Evolutionary conservation across 495 filamentous ascomycete genomes (phyloP).

Genomic region (Amorphotheca resinae): DNA sequence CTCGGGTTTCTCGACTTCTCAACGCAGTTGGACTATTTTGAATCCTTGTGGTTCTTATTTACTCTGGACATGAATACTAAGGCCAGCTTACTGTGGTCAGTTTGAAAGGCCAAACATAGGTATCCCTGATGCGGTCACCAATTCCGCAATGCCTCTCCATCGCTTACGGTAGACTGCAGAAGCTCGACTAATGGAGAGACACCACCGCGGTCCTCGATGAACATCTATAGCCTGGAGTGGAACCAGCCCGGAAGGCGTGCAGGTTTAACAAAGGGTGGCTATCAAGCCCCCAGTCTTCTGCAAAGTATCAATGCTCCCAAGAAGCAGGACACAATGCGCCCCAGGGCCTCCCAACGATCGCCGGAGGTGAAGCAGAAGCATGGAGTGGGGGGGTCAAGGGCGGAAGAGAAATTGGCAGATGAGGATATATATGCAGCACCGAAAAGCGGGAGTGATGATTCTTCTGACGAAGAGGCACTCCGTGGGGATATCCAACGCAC

Average conservation of each 20-base stretch:
- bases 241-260: neutral
- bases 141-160: neutral
- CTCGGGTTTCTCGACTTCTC: no score
- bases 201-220: no score
- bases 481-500: neutral
- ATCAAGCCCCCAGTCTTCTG: neutral
- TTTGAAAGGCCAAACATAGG: no score
- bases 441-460: neutral
- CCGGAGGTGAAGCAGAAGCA: no score
- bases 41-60: no score
- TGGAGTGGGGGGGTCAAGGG: neutral
- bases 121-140: no score
- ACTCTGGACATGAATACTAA: no score
- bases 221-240: neutral
- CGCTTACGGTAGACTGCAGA: neutral
- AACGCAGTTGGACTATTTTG: no score
- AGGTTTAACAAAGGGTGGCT: slow-evolving; percentile 2
- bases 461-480: neutral
- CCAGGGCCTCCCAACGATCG: neutral
- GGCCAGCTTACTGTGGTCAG: no score
- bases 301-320: neutral
- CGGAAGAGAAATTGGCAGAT: slow-evolving; percentile 1
- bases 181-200: no score
- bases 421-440: slow-evolving; percentile 1
- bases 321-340: neutral